Evolutionary conservation across 192 early-diverging fungal genomes (phyloP), one percentile per base, ranked within the genome.

Genomic region (Backusella psychrophila): DNA sequence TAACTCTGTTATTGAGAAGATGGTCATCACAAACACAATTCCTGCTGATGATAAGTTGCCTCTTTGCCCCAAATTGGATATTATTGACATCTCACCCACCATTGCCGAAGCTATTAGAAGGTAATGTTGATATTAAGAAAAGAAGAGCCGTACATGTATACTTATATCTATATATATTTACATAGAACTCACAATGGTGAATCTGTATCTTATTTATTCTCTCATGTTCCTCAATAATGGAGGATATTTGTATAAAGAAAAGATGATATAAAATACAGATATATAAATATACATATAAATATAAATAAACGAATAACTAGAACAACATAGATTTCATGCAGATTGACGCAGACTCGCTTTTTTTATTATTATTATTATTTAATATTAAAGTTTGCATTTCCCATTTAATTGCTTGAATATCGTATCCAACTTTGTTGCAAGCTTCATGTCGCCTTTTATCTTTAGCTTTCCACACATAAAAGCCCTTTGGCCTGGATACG

Each of bases 1-100:
- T 83, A 87, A 92, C 77, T 90, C 89, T 77, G 80, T 87, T 39
- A 86, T 94, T 44, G 90, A 91, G 68, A 90, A 89, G 65, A 83
- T 94, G 23, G 92, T 94, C 9, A 91, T 94, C 35, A 93, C 92
- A 76, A 94, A 94, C 84, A 93, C 93, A 31, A 91, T 94, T 65
- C 93, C 93, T 17, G 90, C 93, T 52, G 92, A 90, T 26, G 91
- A 92, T 66, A 94, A 94, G 82, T 91, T 90, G 69, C 69, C 71
- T 35, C 69, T 88, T 21, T 94, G 93, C 75, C 88, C 91, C 52
- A 94, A 94, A 83, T 78, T 94, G 53, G 92, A 93, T 72, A 93
- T 91, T 39, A 94, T 94, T 66, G 92, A 94, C 81, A 90, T 94
- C 59, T 91, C 93, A 23, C 85, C 89, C 29, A 91, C 91, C 1